Base-by-base conservation (phyloP, 768 basidiomycete genomes). In the Kwoniella sp. region DNA sequence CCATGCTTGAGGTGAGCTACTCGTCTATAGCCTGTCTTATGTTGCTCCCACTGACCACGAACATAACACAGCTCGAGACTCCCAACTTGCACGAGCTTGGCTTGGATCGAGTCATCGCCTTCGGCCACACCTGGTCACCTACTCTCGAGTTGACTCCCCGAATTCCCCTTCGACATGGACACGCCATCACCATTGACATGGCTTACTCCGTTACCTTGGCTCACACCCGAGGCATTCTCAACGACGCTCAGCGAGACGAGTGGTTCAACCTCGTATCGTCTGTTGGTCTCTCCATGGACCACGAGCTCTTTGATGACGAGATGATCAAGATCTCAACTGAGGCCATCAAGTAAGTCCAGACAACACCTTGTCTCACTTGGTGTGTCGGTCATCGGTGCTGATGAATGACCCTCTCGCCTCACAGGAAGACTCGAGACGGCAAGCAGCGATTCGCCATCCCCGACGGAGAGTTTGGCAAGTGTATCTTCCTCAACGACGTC, bases 51-150 rank as follows among this genome's bases (percentile, higher is more conserved):
- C 50, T 53, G 26, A 45, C 41, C 45, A 45, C 4, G 20, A 2
- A 23, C 5, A n/a, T 17, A 22, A 55, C n/a, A n/a, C n/a, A 78
- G 77, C 77, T 82, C 58, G 81, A 82, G 69, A 72, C 79, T 11
- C 78, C 78, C 47, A 82, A 82, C 74, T 63, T 82, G 54, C 81
- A 82, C 77, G 81, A 82, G 66, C 73, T 82, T 60, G 73, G 74
- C 51, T 71, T 82, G 15, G 80, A 82, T 77, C 76, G 81, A 64
- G 81, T 82, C 47, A 82, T 82, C 56, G 81, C 81, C 45, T 79
- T 78, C 72, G 74, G 78, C 38, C 75, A 81, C 70, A 79, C 78
- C 47, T 79, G 79, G 79, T 77, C 76, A 0, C 79, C 79, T 26
- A 77, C 75, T 17, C 71, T 79, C 51, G 81, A 81, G 69, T 69